phyloP scores from a whole-genome alignment of 768 basidiomycete genomes.

The Tulasnella sp. region DNA sequence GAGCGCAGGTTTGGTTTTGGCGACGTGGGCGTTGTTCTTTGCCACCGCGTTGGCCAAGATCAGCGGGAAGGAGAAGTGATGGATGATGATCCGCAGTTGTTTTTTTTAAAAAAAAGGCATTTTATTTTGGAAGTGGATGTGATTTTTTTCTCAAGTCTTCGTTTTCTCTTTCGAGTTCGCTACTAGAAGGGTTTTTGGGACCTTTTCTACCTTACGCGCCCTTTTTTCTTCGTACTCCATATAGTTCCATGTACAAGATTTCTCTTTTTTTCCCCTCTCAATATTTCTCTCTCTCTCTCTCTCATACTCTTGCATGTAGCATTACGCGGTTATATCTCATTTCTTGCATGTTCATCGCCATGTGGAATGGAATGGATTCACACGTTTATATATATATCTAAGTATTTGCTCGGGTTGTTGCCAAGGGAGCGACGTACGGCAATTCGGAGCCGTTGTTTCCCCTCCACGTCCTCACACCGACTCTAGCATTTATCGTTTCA shows the following conservation, averaged over 20 bases:
- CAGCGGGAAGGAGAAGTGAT: slow-evolving; percentile 6
- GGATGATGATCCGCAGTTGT: too few species aligned
- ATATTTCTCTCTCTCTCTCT: neutral
- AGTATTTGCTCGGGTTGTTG: too few species aligned
- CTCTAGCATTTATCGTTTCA: too few species aligned
- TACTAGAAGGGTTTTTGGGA: neutral
- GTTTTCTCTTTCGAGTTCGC: neutral
- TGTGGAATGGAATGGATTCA: neutral
- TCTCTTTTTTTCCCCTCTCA: neutral
- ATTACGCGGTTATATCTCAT: neutral
- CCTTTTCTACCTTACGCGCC: neutral
- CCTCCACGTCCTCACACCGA: too few species aligned
- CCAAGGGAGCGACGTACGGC: too few species aligned
- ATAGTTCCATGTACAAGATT: neutral
- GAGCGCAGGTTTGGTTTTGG: slow-evolving; percentile 38
- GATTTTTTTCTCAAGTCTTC: neutral
- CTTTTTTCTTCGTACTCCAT: neutral
- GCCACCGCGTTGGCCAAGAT: slow-evolving; percentile 31
- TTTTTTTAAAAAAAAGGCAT: too few species aligned
- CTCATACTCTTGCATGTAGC: neutral
- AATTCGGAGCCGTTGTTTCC: too few species aligned
- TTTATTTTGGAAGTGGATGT: neutral
- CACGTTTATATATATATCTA: too few species aligned
- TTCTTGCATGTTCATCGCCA: neutral
- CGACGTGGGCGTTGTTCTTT: slow-evolving; percentile 59